A percentile compares a stretch with the other conserved stretches of the same genome.
Conservation (phyloP, 2,329 filamentous ascomycete species). For the Colletotrichum graminicola region DNA sequence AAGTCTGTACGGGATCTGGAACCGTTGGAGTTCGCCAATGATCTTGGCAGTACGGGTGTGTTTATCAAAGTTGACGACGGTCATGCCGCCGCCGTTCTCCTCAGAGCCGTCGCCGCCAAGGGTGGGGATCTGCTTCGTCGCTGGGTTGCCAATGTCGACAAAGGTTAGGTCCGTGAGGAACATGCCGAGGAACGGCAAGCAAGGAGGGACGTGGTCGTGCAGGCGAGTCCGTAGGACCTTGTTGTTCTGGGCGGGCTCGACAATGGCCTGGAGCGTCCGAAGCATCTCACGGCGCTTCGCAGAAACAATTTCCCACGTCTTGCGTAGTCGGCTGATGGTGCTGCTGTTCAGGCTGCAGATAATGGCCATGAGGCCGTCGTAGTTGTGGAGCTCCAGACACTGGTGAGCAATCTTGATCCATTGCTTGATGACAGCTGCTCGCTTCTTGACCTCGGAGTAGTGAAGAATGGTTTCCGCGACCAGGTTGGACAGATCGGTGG, state of each 20-base stretch:
- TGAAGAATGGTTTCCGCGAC: conserved; percentile 94
- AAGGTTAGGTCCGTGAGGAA: conserved; percentile 97
- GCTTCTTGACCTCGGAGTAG: conserved; percentile 91
- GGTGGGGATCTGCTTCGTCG: conserved; percentile 79
- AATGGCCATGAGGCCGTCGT: conserved; percentile 96
- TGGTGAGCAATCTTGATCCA: conserved; percentile 96
- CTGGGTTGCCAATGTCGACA: conserved; percentile 92
- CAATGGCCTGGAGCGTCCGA: conserved; percentile 82
- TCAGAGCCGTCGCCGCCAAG: conserved; percentile 59
- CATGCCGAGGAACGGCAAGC: conserved; percentile 94
- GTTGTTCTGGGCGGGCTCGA: conserved; percentile 93
- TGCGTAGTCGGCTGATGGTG: conserved; percentile 86
- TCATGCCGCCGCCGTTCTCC: conserved; percentile 74
- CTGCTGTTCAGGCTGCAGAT: conserved; percentile 94
- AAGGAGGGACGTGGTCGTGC: conserved; percentile 88
- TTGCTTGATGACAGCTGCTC: conserved; percentile 91
- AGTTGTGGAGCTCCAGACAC: conserved; percentile 92
- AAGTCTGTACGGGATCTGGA: conserved; percentile 92
- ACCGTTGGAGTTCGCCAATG: conserved; percentile 93
- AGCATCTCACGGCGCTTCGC: conserved; percentile 85
- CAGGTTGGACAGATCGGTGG: conserved; percentile 91
- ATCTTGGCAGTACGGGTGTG: conserved; percentile 95
- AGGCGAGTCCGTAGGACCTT: conserved; percentile 85
- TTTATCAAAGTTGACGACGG: conserved; percentile 98
- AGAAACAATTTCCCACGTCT: conserved; percentile 92